Percentiles rank a stretch among this genome's conserved stretches.
phyloP scores from a whole-genome alignment of 2,329 filamentous ascomycete species.

The Ophiostoma montium region DNA sequence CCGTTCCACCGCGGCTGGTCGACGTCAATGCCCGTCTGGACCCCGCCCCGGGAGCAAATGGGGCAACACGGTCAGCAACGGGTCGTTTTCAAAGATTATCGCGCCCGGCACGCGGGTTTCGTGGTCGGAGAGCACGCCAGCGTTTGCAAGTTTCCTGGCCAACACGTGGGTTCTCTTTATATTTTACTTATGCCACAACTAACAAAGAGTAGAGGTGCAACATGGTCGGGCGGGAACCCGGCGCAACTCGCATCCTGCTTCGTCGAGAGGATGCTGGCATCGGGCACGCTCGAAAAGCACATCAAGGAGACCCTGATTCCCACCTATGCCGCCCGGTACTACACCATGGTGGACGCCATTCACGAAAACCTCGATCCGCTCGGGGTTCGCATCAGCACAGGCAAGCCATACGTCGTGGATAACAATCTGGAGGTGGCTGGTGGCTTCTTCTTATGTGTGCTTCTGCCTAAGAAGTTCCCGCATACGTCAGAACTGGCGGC shows the following conservation, averaged over 20 bases:
- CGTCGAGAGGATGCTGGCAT: slow-evolving; percentile 34
- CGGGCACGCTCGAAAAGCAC: slow-evolving; percentile 36
- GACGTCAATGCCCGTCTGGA: slow-evolving; percentile 46
- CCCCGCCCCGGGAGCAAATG: slow-evolving; percentile 41
- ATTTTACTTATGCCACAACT: neutral
- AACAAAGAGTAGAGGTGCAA: slow-evolving; percentile 11
- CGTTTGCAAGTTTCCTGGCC: slow-evolving; percentile 39
- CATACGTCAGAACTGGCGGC: slow-evolving; percentile 18
- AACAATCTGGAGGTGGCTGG: slow-evolving; percentile 26
- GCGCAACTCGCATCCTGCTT: slow-evolving; percentile 18
- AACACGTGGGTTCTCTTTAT: slow-evolving; percentile 17
- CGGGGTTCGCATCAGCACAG: slow-evolving; percentile 1
- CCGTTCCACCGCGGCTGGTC: slow-evolving; percentile 28
- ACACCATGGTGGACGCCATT: slow-evolving; percentile 8
- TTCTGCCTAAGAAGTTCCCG: slow-evolving; percentile 25
- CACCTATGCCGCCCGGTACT: neutral
- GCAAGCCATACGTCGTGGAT: neutral
- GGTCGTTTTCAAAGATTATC: slow-evolving; percentile 52
- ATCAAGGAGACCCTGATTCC: slow-evolving; percentile 31
- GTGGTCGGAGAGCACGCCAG: slow-evolving; percentile 28
- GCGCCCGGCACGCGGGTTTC: slow-evolving; percentile 36
- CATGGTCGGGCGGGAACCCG: slow-evolving; percentile 19
- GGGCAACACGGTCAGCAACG: slow-evolving; percentile 52
- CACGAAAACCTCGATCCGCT: slow-evolving; percentile 3
- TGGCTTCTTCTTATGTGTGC: slow-evolving; percentile 53